A percentile compares a stretch with the other conserved stretches of the same genome.
These are phyloP conservation scores for Raffaelea ambrosiae DNA, from an alignment of 2,329 filamentous ascomycete genomes.

Conservation along the genomic window DNA sequence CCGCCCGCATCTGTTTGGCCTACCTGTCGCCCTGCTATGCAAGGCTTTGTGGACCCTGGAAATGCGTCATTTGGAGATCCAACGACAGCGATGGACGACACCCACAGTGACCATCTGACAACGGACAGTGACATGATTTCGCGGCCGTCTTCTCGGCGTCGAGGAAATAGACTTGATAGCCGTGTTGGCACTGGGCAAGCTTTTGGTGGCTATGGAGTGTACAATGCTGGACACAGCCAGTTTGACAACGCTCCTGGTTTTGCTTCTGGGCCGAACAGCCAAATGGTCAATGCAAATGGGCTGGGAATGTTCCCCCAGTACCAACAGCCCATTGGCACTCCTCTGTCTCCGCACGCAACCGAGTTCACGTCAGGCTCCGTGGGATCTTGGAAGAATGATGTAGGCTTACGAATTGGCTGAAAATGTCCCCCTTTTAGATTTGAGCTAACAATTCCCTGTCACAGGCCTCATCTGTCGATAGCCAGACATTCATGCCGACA, in stretches of 20 bases:
- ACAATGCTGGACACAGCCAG: constrained; percentile 21
- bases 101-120: constrained; percentile 36
- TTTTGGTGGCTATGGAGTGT: constrained; percentile 28
- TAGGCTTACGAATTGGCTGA: constrained; percentile 18
- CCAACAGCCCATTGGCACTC: constrained; percentile 51
- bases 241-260: constrained; percentile 20
- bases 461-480: constrained; percentile 42
- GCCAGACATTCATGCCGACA: constrained; percentile 73
- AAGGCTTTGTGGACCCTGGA: constrained; percentile 29
- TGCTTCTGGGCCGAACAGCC: constrained; percentile 13
- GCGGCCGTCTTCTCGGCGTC: constrained; percentile 33
- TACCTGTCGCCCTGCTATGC: constrained; percentile 29
- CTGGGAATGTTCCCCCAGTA: constrained; percentile 39
- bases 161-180: constrained; percentile 37
- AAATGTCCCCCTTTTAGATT: neutral
- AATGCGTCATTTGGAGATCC: constrained; percentile 21
- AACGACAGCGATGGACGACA: constrained; percentile 27
- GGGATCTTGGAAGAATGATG: constrained; percentile 48
- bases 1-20: constrained; percentile 38
- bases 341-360: constrained; percentile 63
- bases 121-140: constrained; percentile 40
- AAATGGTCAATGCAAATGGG: constrained; percentile 27
- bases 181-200: constrained; percentile 20
- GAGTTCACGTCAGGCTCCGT: constrained; percentile 56
- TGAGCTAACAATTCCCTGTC: no score